Evolutionary conservation across 78 protist species (phyloP).

Genomic region (Dictyostelium brefeldianum): DNA sequence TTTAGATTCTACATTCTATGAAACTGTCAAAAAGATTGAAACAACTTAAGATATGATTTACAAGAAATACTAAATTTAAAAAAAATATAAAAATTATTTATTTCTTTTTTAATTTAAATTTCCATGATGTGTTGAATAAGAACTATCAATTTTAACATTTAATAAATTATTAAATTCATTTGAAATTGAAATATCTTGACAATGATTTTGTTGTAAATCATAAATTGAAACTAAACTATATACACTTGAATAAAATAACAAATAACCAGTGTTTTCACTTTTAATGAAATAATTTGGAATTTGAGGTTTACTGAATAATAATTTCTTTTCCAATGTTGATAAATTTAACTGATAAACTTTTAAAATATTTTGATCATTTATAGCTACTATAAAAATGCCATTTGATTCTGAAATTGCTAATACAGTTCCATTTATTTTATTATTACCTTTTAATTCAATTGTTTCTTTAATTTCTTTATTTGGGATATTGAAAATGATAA

Average conservation of each 20-base stretch:
- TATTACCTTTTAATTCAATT: too few species aligned
- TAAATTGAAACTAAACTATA: background rate
- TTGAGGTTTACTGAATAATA: background rate
- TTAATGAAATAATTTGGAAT: background rate
- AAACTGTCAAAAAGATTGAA: too few species aligned
- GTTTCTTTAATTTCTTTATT: background rate
- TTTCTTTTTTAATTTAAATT: too few species aligned
- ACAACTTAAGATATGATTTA: too few species aligned
- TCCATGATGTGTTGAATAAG: background rate
- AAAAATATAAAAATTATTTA: too few species aligned
- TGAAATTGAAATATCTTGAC: background rate
- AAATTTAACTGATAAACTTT: background rate
- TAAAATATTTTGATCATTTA: background rate
- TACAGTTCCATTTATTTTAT: too few species aligned
- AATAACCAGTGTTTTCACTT: background rate
- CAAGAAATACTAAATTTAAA: too few species aligned
- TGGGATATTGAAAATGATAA: background rate
- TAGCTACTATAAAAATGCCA: background rate
- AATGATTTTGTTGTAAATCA: background rate
- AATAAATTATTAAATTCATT: background rate
- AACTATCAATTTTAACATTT: background rate
- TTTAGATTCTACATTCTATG: too few species aligned
- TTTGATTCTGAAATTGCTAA: background rate
- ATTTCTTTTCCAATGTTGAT: background rate
- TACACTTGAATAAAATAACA: background rate